phyloP scores from a whole-genome alignment of 2,329 filamentous ascomycete genomes.

The Claviceps sp. region DNA sequence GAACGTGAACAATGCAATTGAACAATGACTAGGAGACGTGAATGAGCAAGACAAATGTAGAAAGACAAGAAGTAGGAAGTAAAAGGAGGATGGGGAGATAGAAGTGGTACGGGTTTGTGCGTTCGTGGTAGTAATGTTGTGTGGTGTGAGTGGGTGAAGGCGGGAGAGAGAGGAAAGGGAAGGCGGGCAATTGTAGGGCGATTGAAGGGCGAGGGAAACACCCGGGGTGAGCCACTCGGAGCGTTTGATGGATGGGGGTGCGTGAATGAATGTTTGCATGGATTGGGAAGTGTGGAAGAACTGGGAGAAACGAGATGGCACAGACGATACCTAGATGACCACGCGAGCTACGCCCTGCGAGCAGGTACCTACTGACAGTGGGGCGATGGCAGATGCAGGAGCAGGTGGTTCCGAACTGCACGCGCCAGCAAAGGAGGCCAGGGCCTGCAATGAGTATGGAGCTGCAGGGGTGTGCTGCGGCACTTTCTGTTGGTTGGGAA shows the following conservation, averaged over 20 bases:
- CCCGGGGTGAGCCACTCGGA: not conserved
- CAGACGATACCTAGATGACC: not conserved
- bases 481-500: conserved; percentile 17
- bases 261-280: not conserved
- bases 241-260: not conserved
- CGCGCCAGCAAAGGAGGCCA: too few relatives aligned
- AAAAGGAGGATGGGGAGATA: not conserved
- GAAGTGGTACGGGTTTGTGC: not conserved
- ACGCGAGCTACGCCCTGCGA: not conserved
- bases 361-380: not conserved
- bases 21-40: too few relatives aligned
- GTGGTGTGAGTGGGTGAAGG: not conserved
- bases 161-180: conserved; percentile 3
- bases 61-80: not conserved
- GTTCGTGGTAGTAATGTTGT: not conserved
- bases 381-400: conserved; percentile 7
- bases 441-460: not conserved
- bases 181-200: conserved; percentile 3
- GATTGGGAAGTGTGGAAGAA: conserved; percentile 2
- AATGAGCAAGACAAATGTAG: not conserved
- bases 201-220: not conserved
- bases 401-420: not conserved
- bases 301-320: conserved; percentile 3
- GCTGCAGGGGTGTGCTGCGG: conserved; percentile 8
- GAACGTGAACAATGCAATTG: too few relatives aligned